Evolutionary conservation across 495 filamentous ascomycete species (phyloP).

Genomic region (Hypoxylon lienhwacheense): DNA sequence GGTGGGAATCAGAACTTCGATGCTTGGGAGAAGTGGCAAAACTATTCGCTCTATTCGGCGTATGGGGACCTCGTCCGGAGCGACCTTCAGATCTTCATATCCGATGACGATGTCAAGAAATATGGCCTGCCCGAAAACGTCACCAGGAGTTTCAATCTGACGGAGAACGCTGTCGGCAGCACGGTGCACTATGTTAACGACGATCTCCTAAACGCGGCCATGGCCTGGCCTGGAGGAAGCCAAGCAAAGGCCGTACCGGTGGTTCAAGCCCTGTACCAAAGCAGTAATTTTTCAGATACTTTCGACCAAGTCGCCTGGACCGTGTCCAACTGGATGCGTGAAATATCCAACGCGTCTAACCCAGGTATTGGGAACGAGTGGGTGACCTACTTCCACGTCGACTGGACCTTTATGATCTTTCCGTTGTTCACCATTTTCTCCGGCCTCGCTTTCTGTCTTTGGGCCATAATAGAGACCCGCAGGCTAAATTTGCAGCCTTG

Average conservation of each 20-base stretch:
- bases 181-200: slow-evolving; percentile 16
- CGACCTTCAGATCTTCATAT: slow-evolving; percentile 17
- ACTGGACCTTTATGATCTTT: slow-evolving; percentile 24
- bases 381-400: slow-evolving; percentile 16
- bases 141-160: slow-evolving; percentile 1
- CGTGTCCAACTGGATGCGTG: slow-evolving; percentile 21
- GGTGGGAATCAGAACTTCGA: not conserved
- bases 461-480: slow-evolving; percentile 14
- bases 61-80: not conserved
- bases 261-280: slow-evolving; percentile 15
- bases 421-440: slow-evolving; percentile 8
- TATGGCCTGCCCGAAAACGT: slow-evolving; percentile 1
- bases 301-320: slow-evolving; percentile 12
- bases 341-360: slow-evolving; percentile 7
- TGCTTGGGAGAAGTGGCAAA: slow-evolving; percentile 17
- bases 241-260: not conserved
- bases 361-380: slow-evolving; percentile 15
- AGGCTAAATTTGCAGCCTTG: slow-evolving; percentile 15
- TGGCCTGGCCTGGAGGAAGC: slow-evolving; percentile 7
- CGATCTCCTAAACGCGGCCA: not conserved
- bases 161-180: slow-evolving; percentile 13
- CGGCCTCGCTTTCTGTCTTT: slow-evolving; percentile 11
- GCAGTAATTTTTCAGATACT: slow-evolving; percentile 10
- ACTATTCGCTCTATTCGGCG: slow-evolving; percentile 11
- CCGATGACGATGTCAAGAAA: not conserved